Percentiles rank a stretch among this genome's conserved stretches.
Conservation (phyloP, 2,329 filamentous ascomycete species). For the Epichloe gansuensis region DNA sequence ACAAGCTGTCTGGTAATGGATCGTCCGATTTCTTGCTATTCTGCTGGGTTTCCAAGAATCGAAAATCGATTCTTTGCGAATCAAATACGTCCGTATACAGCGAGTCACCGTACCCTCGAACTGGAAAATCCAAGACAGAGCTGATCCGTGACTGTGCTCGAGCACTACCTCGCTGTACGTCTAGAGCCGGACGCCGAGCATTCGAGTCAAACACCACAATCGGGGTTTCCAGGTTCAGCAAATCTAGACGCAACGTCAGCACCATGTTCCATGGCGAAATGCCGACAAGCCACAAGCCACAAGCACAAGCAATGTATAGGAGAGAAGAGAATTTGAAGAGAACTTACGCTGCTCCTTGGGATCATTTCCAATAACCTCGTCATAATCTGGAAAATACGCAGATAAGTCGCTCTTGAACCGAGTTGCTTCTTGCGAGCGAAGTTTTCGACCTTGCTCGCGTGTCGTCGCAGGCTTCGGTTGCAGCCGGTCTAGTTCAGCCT, state of each 20-base stretch:
- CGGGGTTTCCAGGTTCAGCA: conserved; percentile 58
- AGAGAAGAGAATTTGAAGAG: neutral
- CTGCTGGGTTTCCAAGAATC: conserved; percentile 35
- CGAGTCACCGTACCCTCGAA: conserved; percentile 42
- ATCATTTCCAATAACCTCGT: conserved; percentile 82
- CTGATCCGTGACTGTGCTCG: neutral
- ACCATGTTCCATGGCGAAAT: neutral
- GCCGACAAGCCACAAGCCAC: neutral
- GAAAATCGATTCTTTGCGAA: conserved; percentile 43
- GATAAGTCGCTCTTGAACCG: conserved; percentile 85
- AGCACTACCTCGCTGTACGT: neutral
- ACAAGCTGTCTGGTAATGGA: conserved; percentile 42
- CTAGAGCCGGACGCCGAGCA: conserved; percentile 16
- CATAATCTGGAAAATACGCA: conserved; percentile 85
- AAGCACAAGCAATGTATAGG: neutral
- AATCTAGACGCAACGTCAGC: conserved; percentile 37
- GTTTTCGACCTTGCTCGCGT: conserved; percentile 55
- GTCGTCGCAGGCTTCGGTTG: conserved; percentile 34
- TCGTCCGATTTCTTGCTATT: conserved; percentile 34
- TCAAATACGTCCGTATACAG: conserved; percentile 45
- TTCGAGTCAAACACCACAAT: conserved; percentile 54
- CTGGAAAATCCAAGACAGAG: conserved; percentile 13
- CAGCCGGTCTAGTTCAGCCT: conserved; percentile 45
- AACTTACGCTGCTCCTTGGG: conserved; percentile 62
- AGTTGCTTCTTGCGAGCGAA: conserved; percentile 75